Evolutionary conservation across 768 basidiomycete species (phyloP).

Genomic region (Porphyrellus cyaneotinctus): DNA sequence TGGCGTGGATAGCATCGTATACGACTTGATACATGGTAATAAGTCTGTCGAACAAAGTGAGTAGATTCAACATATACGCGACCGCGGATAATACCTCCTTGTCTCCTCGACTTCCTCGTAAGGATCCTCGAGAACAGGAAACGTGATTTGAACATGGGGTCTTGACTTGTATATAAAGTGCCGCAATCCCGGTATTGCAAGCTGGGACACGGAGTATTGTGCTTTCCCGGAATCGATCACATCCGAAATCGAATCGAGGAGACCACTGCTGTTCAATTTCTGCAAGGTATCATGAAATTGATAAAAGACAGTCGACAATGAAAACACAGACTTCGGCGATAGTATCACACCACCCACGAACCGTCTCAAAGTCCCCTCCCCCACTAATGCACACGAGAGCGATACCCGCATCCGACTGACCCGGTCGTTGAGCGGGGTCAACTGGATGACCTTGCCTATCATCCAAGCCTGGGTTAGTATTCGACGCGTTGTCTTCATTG

Average conservation of each 20-base stretch:
- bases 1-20: constrained; percentile 87
- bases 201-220: constrained; percentile 64
- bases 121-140: constrained; percentile 81
- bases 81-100: constrained; percentile 46
- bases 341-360: constrained; percentile 69
- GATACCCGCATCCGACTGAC: constrained; percentile 37
- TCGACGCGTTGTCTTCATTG: constrained; percentile 3
- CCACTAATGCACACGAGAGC: constrained; percentile 79
- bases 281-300: constrained; percentile 26
- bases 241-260: constrained; percentile 46
- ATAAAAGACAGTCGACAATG: not conserved
- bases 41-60: constrained; percentile 45
- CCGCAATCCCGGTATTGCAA: constrained; percentile 85
- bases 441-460: constrained; percentile 1
- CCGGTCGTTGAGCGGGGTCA: constrained; percentile 5
- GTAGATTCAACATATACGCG: not conserved
- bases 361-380: constrained; percentile 80
- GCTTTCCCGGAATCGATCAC: constrained; percentile 48
- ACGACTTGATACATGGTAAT: constrained; percentile 83
- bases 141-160: constrained; percentile 83
- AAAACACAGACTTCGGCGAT: constrained; percentile 50
- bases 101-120: constrained; percentile 62
- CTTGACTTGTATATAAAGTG: constrained; percentile 96
- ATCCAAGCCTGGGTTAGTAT: not conserved
- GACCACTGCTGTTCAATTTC: constrained; percentile 63